Conservation (phyloP, 108 stramenopile species). For the Seminavis robusta region DNA sequence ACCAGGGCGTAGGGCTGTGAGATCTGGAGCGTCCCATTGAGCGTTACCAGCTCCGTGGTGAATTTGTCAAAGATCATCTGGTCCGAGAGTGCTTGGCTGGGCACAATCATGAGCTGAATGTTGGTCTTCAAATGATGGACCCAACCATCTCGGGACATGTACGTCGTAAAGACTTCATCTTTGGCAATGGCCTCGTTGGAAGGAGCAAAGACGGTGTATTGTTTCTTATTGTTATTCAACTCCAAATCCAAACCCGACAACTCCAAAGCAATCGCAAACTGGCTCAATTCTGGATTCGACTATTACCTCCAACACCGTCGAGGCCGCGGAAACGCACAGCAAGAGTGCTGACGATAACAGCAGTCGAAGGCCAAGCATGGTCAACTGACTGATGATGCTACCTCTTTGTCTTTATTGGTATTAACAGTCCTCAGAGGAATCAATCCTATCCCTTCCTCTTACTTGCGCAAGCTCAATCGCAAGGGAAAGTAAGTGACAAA, state of each 20-base stretch:
- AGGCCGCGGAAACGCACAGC: too few species aligned
- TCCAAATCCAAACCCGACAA: conserved; percentile 2
- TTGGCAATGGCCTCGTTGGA: conserved; percentile 1
- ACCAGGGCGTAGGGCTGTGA: not conserved
- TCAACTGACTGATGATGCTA: too few species aligned
- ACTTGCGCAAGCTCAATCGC: too few species aligned
- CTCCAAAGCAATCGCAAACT: too few species aligned
- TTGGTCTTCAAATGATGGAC: not conserved
- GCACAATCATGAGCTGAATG: conserved; percentile 1
- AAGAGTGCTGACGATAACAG: too few species aligned
- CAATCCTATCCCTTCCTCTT: too few species aligned
- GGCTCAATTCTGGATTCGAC: too few species aligned
- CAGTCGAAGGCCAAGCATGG: too few species aligned
- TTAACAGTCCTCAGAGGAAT: too few species aligned
- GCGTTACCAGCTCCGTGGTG: not conserved
- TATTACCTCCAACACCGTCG: too few species aligned
- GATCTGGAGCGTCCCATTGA: not conserved
- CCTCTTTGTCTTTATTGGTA: too few species aligned
- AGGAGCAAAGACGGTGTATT: conserved; percentile 15
- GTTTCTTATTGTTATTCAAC: not conserved
- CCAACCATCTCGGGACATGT: conserved; percentile 4
- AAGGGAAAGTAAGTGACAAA: too few species aligned
- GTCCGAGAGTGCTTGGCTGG: not conserved
- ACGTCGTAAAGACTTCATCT: not conserved
- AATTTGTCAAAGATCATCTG: conserved; percentile 7